Conservation (phyloP, 2,329 filamentous ascomycete genomes). For the Laburnicola sp. region DNA sequence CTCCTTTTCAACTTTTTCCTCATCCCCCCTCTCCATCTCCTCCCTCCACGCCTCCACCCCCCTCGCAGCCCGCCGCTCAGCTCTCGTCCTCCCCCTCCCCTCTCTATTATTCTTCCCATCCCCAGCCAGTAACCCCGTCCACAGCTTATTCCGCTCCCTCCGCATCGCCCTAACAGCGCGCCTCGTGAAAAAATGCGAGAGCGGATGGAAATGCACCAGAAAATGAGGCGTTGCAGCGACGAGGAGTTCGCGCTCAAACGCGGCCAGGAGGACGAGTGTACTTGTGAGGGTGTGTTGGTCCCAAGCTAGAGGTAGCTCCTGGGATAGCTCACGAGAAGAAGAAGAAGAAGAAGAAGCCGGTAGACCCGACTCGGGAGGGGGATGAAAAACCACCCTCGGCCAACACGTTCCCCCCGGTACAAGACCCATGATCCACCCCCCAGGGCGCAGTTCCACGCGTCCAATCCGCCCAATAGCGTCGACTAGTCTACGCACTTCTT, state of each 20-base stretch:
- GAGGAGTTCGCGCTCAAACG: conserved; percentile 13
- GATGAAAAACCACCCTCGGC: too few species aligned
- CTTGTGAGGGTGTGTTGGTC: conserved; percentile 2
- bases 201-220: conserved; percentile 6
- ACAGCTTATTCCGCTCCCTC: conserved; percentile 6
- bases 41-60: conserved; percentile 1
- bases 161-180: conserved; percentile 3
- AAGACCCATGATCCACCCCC: too few species aligned
- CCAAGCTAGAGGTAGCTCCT: not conserved
- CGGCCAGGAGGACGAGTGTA: conserved; percentile 9
- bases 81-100: not conserved
- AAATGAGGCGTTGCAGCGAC: not conserved
- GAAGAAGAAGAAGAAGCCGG: too few species aligned
- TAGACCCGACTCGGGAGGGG: too few species aligned
- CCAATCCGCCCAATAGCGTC: too few species aligned
- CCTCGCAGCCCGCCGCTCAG: too few species aligned
- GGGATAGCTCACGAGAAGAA: too few species aligned
- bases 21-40: conserved; percentile 3
- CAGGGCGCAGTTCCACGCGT: too few species aligned
- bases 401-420: too few species aligned
- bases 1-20: too few species aligned
- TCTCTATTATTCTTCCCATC: not conserved
- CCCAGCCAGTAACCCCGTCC: conserved; percentile 7
- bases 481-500: too few species aligned
- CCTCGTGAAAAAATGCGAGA: conserved; percentile 9